A percentile compares a stretch with the other conserved stretches of the same genome.
phyloP scores from a whole-genome alignment of 192 early-diverging fungal species.

The Pecoramyces ruminantium region DNA sequence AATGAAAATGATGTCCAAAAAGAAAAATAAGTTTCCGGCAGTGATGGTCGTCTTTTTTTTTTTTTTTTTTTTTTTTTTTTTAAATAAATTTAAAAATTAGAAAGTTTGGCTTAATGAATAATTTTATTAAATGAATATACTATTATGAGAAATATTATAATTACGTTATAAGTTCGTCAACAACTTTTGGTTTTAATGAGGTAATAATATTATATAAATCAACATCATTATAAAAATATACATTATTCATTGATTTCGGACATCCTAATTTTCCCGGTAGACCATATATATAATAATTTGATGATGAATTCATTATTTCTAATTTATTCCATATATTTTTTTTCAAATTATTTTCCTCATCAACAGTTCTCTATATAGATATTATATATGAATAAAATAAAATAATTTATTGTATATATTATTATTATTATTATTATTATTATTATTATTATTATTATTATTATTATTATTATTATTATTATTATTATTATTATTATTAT shows the following conservation, averaged over 20 bases:
- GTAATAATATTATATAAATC: neutral
- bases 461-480: too few species aligned
- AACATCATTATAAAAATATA: neutral
- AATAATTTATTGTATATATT: too few species aligned
- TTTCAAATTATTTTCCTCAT: neutral
- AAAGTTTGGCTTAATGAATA: too few species aligned
- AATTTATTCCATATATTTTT: neutral
- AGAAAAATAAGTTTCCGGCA: neutral
- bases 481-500: too few species aligned
- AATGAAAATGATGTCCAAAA: neutral
- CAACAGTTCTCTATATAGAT: neutral
- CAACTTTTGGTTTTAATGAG: neutral
- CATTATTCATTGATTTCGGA: neutral
- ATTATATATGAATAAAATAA: too few species aligned
- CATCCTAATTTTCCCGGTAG: neutral
- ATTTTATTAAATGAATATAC: too few species aligned
- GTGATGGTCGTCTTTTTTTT: neutral
- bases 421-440: too few species aligned
- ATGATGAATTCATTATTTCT: neutral
- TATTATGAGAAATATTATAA: too few species aligned
- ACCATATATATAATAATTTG: neutral
- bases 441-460: too few species aligned
- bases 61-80: too few species aligned
- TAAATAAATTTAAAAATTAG: too few species aligned
- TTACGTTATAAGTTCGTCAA: neutral